These are phyloP conservation scores for Syzygium grande DNA, from an alignment of 345 rosid species.

Conservation along the genomic window DNA sequence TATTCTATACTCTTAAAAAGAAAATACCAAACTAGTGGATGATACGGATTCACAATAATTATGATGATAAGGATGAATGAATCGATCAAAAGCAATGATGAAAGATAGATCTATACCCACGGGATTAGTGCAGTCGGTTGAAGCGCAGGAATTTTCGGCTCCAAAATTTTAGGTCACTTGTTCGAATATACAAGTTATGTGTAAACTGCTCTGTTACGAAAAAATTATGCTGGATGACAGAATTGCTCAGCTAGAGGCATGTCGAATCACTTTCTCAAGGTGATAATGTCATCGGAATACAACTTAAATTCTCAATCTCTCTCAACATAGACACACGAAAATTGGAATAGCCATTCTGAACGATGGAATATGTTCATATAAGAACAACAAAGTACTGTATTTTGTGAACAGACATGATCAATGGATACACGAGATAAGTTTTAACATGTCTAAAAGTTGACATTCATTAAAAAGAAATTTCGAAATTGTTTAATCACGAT, in stretches of 20 bases:
- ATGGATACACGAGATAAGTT: neutral
- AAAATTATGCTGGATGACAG: neutral
- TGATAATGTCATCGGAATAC: neutral
- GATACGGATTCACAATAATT: neutral
- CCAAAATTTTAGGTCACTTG: neutral
- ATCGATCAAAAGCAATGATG: neutral
- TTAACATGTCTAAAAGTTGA: neutral
- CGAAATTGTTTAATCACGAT: too few relatives aligned
- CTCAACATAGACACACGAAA: neutral
- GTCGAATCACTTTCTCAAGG: neutral
- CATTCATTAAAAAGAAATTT: too few relatives aligned
- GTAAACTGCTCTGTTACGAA: neutral
- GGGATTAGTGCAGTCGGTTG: neutral
- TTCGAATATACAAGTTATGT: neutral
- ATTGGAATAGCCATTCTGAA: neutral
- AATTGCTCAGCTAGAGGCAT: neutral
- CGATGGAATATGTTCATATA: neutral
- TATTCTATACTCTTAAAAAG: neutral
- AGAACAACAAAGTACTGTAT: neutral
- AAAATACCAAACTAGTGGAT: neutral
- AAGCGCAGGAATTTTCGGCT: neutral
- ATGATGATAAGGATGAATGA: neutral
- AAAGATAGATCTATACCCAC: neutral
- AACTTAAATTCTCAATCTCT: neutral
- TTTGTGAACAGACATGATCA: fast-evolving